phyloP scores from a whole-genome alignment of 345 rosid genomes.

The Ricinus communis region DNA sequence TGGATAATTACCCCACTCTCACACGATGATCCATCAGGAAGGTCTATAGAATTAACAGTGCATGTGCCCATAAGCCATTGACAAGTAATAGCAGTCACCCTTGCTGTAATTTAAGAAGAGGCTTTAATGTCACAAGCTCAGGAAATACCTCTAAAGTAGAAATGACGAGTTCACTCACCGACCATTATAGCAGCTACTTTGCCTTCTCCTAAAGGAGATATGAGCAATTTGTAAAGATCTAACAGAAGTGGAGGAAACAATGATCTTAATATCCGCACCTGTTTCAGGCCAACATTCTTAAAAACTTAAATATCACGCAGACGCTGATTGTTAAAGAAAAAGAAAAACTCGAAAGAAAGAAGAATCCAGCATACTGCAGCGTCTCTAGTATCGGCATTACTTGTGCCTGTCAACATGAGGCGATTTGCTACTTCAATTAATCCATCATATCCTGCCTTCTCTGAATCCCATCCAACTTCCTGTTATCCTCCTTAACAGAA shows the following conservation, averaged over 20 bases:
- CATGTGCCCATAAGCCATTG: conserved; percentile 93
- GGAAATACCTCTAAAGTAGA: neutral
- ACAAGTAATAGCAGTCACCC: conserved; percentile 82
- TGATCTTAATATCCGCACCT: conserved; percentile 71
- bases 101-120: conserved; percentile 42
- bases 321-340: neutral
- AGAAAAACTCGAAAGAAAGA: neutral
- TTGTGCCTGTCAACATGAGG: conserved; percentile 58
- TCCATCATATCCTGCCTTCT: conserved; percentile 80
- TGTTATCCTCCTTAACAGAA: conserved; percentile 36
- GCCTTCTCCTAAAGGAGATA: conserved; percentile 73
- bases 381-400: conserved; percentile 55
- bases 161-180: conserved; percentile 53
- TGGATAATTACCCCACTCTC: conserved; percentile 59
- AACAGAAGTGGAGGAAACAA: conserved; percentile 75
- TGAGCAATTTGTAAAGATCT: conserved; percentile 61
- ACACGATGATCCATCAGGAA: conserved; percentile 71
- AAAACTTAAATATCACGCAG: too few relatives aligned
- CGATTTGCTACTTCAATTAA: conserved; percentile 70
- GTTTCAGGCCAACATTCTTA: too few relatives aligned
- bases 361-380: conserved; percentile 50
- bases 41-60: conserved; percentile 69
- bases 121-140: neutral
- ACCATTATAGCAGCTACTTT: conserved; percentile 79
- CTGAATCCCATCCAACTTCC: conserved; percentile 96